Percentiles rank a stretch among this genome's conserved stretches.
Evolutionary conservation across 1,284 basidiomycete species (phyloP).

Genomic region (Volvariella surrecta): DNA sequence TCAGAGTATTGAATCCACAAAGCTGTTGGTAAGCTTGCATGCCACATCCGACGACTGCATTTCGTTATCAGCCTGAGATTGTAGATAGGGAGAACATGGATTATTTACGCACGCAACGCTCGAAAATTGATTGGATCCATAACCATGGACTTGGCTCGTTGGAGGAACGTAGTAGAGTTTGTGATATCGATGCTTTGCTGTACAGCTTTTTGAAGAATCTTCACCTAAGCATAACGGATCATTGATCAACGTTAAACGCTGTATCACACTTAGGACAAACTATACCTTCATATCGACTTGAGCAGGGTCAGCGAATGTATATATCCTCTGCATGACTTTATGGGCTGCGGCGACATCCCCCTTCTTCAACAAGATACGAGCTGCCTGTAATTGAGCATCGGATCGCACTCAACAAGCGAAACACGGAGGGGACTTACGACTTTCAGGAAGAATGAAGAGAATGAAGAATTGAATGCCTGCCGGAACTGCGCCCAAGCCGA

Average conservation of each 20-base stretch:
- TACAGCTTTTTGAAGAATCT: constrained; percentile 53
- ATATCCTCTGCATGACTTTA: constrained; percentile 54
- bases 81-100: neutral
- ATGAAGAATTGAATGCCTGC: constrained; percentile 56
- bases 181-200: constrained; percentile 54
- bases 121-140: constrained; percentile 53
- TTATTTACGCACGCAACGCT: constrained; percentile 50
- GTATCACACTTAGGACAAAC: neutral
- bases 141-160: constrained; percentile 50
- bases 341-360: constrained; percentile 41
- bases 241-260: neutral
- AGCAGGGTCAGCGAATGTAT: constrained; percentile 52
- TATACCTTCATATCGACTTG: constrained; percentile 63
- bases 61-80: too few relatives aligned
- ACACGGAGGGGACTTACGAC: constrained; percentile 46
- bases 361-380: constrained; percentile 62
- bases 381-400: constrained; percentile 28
- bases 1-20: constrained; percentile 69
- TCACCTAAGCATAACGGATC: constrained; percentile 32
- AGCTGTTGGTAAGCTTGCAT: constrained; percentile 81
- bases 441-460: constrained; percentile 67
- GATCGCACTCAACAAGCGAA: too few relatives aligned
- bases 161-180: constrained; percentile 50
- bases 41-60: constrained; percentile 62
- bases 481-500: constrained; percentile 65